Conservation (phyloP, 257 asterid genomes). For the Euphrasia confusa region DNA sequence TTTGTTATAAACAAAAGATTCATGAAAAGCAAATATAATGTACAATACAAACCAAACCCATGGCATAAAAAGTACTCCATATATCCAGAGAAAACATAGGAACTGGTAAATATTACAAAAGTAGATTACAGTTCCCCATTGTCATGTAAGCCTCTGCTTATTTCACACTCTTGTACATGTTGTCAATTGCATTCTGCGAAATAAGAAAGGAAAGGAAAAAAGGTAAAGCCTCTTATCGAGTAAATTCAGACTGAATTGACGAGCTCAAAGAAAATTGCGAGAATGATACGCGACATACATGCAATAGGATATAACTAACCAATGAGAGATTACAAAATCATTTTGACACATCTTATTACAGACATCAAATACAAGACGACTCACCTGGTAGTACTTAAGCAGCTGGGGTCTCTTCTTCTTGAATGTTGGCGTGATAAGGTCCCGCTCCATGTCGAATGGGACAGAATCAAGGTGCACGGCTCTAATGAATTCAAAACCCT, state of each 20-base stretch:
- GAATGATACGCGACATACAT: no score
- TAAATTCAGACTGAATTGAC: no score
- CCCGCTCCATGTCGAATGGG: constrained; percentile 92
- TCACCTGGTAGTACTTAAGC: constrained; percentile 83
- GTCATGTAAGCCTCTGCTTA: constrained; percentile 28
- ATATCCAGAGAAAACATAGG: not conserved
- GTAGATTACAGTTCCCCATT: constrained; percentile 2
- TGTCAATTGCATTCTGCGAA: constrained; percentile 59
- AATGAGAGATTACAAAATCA: no score
- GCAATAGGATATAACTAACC: no score
- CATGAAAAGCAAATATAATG: constrained; percentile 12
- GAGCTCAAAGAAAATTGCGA: no score
- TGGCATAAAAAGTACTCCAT: not conserved
- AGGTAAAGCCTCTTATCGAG: not conserved
- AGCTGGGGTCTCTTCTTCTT: constrained; percentile 93
- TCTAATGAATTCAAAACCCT: constrained; percentile 81
- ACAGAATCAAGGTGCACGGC: constrained; percentile 89
- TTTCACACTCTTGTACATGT: constrained; percentile 60
- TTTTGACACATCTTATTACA: not conserved
- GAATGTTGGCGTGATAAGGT: constrained; percentile 89
- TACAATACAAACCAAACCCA: constrained; percentile 24
- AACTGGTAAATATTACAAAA: not conserved
- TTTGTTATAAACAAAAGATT: constrained; percentile 1
- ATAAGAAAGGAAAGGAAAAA: not conserved
- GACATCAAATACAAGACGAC: constrained; percentile 14